Base-by-base conservation (phyloP, 805 yeast species). In the Pichia nanzhaoensis region DNA sequence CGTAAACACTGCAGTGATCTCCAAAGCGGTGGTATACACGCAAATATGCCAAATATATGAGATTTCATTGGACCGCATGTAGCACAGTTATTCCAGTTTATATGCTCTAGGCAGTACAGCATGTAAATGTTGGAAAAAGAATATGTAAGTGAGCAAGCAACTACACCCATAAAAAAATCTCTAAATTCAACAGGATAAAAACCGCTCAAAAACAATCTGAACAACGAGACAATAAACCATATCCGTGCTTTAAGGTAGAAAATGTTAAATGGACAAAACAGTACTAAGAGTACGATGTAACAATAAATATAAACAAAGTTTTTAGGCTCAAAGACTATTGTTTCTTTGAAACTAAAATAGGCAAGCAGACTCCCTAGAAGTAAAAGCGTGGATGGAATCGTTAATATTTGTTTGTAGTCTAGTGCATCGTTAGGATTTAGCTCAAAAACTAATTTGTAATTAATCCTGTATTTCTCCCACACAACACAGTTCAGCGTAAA, bases 151-250 rank as follows among this genome's bases (percentile, higher is more conserved):
- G 95, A 84, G 64, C 95, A 85, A 37, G 90, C 67, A 21, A 91
- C 79, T 62, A 93, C 99, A 20, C 97, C 99, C 44, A 90, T 53
- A 61, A 87, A 88, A 70, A 93, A 91, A 64, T 93, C 99, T 46
- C 90, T 74, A 59, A 93, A 93, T 64, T 91, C 97, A 42, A 93
- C 97, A 0, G 98, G 96, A 56, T 83, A 93, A 37, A 89, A 69
- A 0, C 98, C 98, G 1, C 95, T 84, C 9, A 85, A 69, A 0
- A 82, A 27, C 39, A 93, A 66, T 55, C 99, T 71, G 73, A 89
- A 75, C 1, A 80, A 45, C 0, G 95, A 80, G 17, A 79, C 65
- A 18, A 82, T 68, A 2, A 90, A 57, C 97, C 97, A 93, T 45
- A 71, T 73, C 51, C 97, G 72, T 13, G 95, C 72, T 5, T 75